Percentiles rank a stretch among this genome's conserved stretches.
Conservation (phyloP, 2,329 filamentous ascomycete genomes). For the Curvularia eragrostidis region DNA sequence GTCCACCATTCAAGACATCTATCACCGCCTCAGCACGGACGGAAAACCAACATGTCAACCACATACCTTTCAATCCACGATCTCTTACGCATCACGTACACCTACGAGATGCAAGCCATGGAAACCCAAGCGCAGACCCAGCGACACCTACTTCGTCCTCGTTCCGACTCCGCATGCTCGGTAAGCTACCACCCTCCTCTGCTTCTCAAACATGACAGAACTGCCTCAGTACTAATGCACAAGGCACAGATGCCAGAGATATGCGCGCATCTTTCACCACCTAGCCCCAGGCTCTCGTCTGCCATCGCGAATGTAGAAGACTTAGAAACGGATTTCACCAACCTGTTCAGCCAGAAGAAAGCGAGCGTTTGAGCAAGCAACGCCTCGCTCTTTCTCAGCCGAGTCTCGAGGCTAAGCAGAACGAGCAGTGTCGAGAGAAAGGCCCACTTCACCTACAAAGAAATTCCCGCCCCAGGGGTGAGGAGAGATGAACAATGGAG, state of each 20-base stretch:
- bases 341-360: slow-evolving; percentile 25
- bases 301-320: slow-evolving; percentile 11
- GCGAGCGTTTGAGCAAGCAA: slow-evolving; percentile 2
- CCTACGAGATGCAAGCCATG: slow-evolving; percentile 39
- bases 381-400: neutral
- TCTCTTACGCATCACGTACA: slow-evolving; percentile 45
- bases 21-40: neutral
- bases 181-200: slow-evolving; percentile 20
- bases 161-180: slow-evolving; percentile 33
- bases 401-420: neutral
- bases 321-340: slow-evolving; percentile 44
- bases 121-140: slow-evolving; percentile 22
- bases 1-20: neutral
- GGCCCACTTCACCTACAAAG: neutral
- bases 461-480: neutral
- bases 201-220: neutral
- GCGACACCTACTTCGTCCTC: slow-evolving; percentile 13
- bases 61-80: slow-evolving; percentile 42
- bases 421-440: neutral
- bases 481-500: neutral
- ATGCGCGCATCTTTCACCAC: slow-evolving; percentile 29
- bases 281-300: slow-evolving; percentile 17
- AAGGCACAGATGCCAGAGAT: slow-evolving; percentile 32
- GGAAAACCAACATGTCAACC: slow-evolving; percentile 38
- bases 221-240: neutral